These are phyloP conservation scores for Wallacemonas sp. DNA, from an alignment of 208 protist species.

Conservation along the genomic window DNA sequence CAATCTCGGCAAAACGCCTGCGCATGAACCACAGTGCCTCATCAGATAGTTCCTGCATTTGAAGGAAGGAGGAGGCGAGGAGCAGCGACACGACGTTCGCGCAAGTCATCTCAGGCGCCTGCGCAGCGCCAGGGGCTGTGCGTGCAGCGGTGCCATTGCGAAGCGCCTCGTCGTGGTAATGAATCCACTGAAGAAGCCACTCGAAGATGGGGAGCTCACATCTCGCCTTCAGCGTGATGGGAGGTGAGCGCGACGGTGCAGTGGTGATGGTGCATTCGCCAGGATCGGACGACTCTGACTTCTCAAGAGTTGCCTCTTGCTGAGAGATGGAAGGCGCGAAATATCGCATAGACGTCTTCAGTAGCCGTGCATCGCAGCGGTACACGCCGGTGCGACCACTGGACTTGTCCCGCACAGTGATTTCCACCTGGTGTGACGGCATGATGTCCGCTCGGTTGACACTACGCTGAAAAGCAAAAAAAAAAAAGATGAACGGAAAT, in stretches of 20 bases:
- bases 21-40: conserved; percentile 52
- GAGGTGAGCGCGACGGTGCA: neutral
- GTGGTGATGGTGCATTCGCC: neutral
- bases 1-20: conserved; percentile 48
- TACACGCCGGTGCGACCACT: conserved; percentile 37
- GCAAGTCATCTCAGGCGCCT: conserved; percentile 32
- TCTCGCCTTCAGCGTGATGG: conserved; percentile 55
- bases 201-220: conserved; percentile 68
- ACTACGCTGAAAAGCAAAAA: too few species aligned
- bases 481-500: neutral
- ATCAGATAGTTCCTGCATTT: conserved; percentile 61
- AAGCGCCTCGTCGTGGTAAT: conserved; percentile 8
- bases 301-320: conserved; percentile 27
- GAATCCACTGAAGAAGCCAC: conserved; percentile 67
- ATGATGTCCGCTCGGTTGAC: too few species aligned
- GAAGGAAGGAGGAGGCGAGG: conserved; percentile 67
- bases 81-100: conserved; percentile 63
- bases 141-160: neutral
- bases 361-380: conserved; percentile 34
- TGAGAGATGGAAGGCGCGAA: conserved; percentile 54
- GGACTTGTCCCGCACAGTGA: conserved; percentile 58
- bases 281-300: neutral
- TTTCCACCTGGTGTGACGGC: conserved; percentile 33
- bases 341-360: conserved; percentile 60
- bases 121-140: conserved; percentile 11